Base-by-base conservation (phyloP, 2,329 filamentous ascomycete species). In the Botryotinia calthae region DNA sequence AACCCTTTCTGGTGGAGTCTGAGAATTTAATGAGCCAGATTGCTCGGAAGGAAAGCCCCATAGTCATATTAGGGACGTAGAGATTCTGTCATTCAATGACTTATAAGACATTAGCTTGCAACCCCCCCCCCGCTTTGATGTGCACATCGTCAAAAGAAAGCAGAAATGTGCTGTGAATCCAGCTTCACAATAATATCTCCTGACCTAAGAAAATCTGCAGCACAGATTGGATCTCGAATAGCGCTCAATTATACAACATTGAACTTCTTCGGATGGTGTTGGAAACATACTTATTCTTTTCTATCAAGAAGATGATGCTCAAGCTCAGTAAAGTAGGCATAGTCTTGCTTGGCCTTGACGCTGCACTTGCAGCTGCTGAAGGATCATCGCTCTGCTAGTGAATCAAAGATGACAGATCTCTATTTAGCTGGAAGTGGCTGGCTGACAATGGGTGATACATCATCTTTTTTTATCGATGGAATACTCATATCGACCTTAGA, bases 371-470 rank as follows among this genome's bases (percentile, higher is more conserved):
- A 48, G 16, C 25, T 66, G 44, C 46, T 37, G 44, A 22, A 51
- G 31, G 48, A 18, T 40, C 44, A 65, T 65, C 44, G 25, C 12
- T 25, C 6, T 40, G 22, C 31, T 25, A 61, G 63, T 40, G 22
- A 66, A 66, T 8, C 22, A 51, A 46, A 22, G 46, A 67, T 67
- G 64, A 67, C 64, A 67, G 48, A 67, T 67, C 64, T 67, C 64
- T 56, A 54, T 56, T 42, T n/a, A 8, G 64, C 37, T 67, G 14
- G 4, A 16, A 28, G 14, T 66, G 22, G 25, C 46, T 54, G 31
- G 34, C 64, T 66, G 46, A 54, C 28, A n/a, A 25, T 40, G 5
- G 16, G 16, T 31, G 25, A 56, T 31, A 16, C 34, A 54, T 63
- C 25, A 28, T 63, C 3, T 28, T 66, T 34, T 34, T 18, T 40